Base-by-base conservation (phyloP, 2,329 filamentous ascomycete species). In the Fusarium tupiense region DNA sequence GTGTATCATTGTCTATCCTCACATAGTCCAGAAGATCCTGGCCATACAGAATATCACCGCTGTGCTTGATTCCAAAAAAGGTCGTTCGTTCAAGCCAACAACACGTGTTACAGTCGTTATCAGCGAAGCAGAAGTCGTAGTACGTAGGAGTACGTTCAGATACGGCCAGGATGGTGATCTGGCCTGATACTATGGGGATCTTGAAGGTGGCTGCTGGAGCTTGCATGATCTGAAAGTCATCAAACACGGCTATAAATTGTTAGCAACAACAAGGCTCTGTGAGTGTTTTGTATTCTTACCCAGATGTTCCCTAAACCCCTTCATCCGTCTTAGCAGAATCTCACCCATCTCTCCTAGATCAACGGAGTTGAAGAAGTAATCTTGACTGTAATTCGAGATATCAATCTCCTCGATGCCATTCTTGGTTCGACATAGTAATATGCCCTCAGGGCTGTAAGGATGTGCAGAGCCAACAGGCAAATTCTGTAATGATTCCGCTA, bases 61-160 rank as follows among this genome's bases (percentile, higher is more conserved):
- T 70, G 14, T 70, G 67, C 3, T 16, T 37, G 12, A 70, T 65
- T 3, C 67, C 67, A 7, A n/a, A 16, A 31, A 69, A 52, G 2
- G 40, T 49, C 1, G 44, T 31, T 13, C 22, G 17, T 1, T 41
- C 52, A 0, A 29, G 4, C 67, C 67, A 70, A 5, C 66, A 70
- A 4, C 59, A 70, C 0, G 67, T 22, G 2, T 59, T 70, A 8
- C 46, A 31, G 0, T 70, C 37, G 1, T 20, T 2, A 6, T 70
- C 58, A 1, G 59, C 66, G 6, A 70, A 70, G 7, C 67, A 70
- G 2, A 70, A 65, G 10, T 70, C 67, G 31, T 70, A 70, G 10
- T 70, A 70, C 1, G 67, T 70, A 10, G 67, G 67, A 5, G 38
- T 43, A 0, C 52, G 35, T 10, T 35, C 41, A 4, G 67, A 70